A percentile compares a stretch with the other conserved stretches of the same genome.
These are phyloP conservation scores for Gastrodia elata DNA, from an alignment of 106 monocot species.

Conservation along the genomic window DNA sequence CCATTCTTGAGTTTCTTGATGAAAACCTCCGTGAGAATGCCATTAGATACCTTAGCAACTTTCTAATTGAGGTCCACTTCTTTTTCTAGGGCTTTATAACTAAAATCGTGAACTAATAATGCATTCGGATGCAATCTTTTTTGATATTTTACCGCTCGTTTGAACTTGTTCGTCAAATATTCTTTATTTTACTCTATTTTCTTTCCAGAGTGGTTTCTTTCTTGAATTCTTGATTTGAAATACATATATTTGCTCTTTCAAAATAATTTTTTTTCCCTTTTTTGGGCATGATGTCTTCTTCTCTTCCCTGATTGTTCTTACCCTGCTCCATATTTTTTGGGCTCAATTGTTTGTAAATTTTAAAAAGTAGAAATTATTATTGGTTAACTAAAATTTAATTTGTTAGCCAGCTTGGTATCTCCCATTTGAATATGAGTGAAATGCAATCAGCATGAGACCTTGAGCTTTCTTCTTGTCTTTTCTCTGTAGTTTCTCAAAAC, in stretches of 20 bases:
- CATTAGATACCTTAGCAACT: conserved; percentile 41
- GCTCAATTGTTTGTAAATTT: background rate
- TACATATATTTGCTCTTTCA: background rate
- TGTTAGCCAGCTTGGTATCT: too few species aligned
- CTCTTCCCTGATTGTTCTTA: background rate
- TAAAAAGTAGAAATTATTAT: background rate
- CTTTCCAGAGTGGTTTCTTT: background rate
- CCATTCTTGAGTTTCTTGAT: conserved; percentile 41
- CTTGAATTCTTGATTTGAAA: background rate
- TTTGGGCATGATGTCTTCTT: background rate
- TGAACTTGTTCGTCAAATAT: background rate
- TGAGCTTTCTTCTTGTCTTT: background rate
- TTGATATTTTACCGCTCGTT: background rate
- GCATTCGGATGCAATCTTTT: background rate
- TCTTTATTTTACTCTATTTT: background rate
- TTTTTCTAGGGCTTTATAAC: conserved; percentile 1
- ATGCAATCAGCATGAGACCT: too few species aligned
- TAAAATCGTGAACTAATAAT: background rate
- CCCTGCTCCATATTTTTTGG: background rate
- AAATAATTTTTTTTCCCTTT: background rate
- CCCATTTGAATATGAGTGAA: too few species aligned
- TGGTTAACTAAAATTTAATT: background rate
- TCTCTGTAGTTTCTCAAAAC: too few species aligned
- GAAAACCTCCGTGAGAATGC: conserved; percentile 40
- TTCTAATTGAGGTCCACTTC: conserved; percentile 31